Evolutionary conservation across 345 rosid species (phyloP).

Genomic region (Salix koriyanagi): DNA sequence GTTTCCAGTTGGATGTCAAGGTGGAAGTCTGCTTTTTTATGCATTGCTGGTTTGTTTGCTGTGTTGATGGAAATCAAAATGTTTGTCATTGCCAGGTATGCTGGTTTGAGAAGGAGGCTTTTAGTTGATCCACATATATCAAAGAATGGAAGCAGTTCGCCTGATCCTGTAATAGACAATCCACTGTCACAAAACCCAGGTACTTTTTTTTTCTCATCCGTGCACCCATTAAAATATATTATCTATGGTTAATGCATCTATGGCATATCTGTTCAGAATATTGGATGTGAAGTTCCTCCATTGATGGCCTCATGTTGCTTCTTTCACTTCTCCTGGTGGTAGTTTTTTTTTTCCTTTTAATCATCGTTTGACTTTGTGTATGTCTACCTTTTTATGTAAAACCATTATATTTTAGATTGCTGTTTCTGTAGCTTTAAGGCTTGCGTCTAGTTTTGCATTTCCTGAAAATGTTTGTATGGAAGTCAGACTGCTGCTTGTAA

Average conservation of each 20-base stretch:
- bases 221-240: too few relatives aligned
- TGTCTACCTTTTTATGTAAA: too few relatives aligned
- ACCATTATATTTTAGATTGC: too few relatives aligned
- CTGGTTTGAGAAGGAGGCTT: conserved; percentile 69
- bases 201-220: conserved; percentile 15
- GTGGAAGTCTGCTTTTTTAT: neutral
- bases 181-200: conserved; percentile 98
- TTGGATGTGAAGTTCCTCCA: neutral
- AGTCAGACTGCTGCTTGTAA: neutral
- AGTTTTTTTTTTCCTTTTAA: neutral
- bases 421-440: neutral
- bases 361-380: too few relatives aligned
- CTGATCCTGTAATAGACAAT: conserved; percentile 74
- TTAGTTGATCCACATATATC: conserved; percentile 70
- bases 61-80: neutral
- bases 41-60: neutral
- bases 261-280: neutral
- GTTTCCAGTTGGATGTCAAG: neutral
- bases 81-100: conserved; percentile 50
- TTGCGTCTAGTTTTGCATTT: neutral
- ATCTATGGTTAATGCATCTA: neutral
- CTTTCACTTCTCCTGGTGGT: neutral
- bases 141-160: conserved; percentile 56
- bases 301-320: neutral
- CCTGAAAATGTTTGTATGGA: neutral